Base-by-base conservation (phyloP, 176 grass and related monocot species). In the Avena eriantha region DNA sequence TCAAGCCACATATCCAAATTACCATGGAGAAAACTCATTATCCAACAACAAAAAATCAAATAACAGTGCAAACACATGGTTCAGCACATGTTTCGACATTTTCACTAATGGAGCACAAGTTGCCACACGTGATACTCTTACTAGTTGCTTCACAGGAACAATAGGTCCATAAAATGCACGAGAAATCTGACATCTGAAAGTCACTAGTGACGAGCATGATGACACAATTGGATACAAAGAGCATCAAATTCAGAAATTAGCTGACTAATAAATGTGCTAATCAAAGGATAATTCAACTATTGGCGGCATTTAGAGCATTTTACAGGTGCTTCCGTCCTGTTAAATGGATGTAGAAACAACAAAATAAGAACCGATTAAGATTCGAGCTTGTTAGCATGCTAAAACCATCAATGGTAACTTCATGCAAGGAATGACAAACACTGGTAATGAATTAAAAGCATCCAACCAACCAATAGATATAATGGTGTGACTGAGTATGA, bases 241-340 rank as follows among this genome's bases (percentile, higher is more conserved):
- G 34, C 22, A 17, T 45, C 35, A 33, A 73, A 87, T 55, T 83
- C 80, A 79, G 54, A 83, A 86, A 76, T 10, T 78, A 83, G 79
- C 8, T 69, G 18, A 80, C 54, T 14, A 36, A 72, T 66, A 2
- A 21, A 79, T 80, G 45, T 57, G 65, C 55, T 48, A 56, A 80
- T 55, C 22, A 54, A 83, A 58, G 15, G 15, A 39, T 65, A n/a
- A 14, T 23, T 81, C 7, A 7, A 66, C 13, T 47, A 50, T 6
- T 69, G 21, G 57, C 36, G 35, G 14, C 47, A 87, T 33, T 7
- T 54, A 10, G 19, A 84, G 35, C 34, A 50, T 83, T 63, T 69
- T 76, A 73, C 33, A 53, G 43, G n/a, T 71, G 17, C 7, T 80
- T 76, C 58, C 58, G 43, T 11, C 60, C 78, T 31, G 83, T 58